phyloP scores from a whole-genome alignment of 345 rosid species.

The Hibiscus tridactylites region DNA sequence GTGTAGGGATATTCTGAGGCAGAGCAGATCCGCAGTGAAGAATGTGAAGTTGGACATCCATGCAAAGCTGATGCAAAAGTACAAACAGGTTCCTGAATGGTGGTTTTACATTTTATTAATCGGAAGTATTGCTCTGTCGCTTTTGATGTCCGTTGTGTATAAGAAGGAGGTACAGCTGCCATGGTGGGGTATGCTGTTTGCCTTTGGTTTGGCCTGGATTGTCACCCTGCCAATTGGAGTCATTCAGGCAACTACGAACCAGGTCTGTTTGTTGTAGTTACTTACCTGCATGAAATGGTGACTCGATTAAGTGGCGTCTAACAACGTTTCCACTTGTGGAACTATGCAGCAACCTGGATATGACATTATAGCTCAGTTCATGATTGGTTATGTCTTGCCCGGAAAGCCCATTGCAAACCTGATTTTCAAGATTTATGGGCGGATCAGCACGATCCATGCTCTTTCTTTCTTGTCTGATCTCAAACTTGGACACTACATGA shows the following conservation, averaged over 20 bases:
- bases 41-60: slow-evolving; percentile 73
- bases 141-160: slow-evolving; percentile 75
- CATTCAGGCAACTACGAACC: slow-evolving; percentile 99
- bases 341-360: slow-evolving; percentile 93
- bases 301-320: not conserved
- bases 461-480: slow-evolving; percentile 96
- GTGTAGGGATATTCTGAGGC: slow-evolving; percentile 70
- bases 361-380: slow-evolving; percentile 96
- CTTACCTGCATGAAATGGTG: not conserved
- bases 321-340: not conserved
- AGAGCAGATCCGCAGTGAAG: slow-evolving; percentile 69
- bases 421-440: slow-evolving; percentile 91
- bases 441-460: slow-evolving; percentile 93
- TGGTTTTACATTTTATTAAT: slow-evolving; percentile 65
- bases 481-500: slow-evolving; percentile 98
- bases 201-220: slow-evolving; percentile 74
- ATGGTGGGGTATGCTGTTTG: slow-evolving; percentile 98
- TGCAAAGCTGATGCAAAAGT: slow-evolving; percentile 62
- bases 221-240: slow-evolving; percentile 97
- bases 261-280: slow-evolving; percentile 31
- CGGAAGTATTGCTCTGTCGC: slow-evolving; percentile 53
- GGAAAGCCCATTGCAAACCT: slow-evolving; percentile 94
- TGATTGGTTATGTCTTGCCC: slow-evolving; percentile 78
- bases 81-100: slow-evolving; percentile 92
- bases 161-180: slow-evolving; percentile 70